Evolutionary conservation across 2,329 filamentous ascomycete species (phyloP).

Genomic region (Juglanconis juglandina): DNA sequence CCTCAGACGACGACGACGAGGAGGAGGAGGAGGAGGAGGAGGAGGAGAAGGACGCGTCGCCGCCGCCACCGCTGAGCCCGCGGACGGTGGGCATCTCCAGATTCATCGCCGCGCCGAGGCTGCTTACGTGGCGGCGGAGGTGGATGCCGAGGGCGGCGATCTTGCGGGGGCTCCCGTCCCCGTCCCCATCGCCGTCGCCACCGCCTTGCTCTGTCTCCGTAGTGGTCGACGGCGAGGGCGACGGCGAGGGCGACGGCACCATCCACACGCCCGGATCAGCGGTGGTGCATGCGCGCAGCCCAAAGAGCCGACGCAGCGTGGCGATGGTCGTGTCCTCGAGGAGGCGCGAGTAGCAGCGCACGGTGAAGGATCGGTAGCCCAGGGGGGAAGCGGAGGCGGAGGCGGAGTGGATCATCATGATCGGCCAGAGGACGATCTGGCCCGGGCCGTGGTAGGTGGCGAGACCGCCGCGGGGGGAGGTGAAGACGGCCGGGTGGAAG

Average conservation of each 20-base stretch:
- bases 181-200: background rate
- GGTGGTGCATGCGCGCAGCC: constrained; percentile 60
- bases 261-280: constrained; percentile 87
- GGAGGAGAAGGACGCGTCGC: background rate
- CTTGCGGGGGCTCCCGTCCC: constrained; percentile 52
- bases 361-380: constrained; percentile 54
- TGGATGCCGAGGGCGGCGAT: constrained; percentile 93
- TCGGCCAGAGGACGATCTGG: constrained; percentile 87
- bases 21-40: no score
- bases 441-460: constrained; percentile 95
- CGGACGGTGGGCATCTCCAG: constrained; percentile 54
- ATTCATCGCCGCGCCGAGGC: constrained; percentile 81
- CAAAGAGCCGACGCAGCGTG: constrained; percentile 54
- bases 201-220: background rate
- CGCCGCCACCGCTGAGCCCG: background rate
- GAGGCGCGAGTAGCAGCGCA: constrained; percentile 72
- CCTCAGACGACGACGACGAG: no score
- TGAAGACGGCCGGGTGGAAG: constrained; percentile 58
- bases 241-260: constrained; percentile 22
- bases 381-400: constrained; percentile 26
- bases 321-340: constrained; percentile 75
- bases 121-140: constrained; percentile 76
- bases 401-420: constrained; percentile 68
- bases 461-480: constrained; percentile 79
- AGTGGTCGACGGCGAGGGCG: constrained; percentile 18